Evolutionary conservation across 1,284 basidiomycete species (phyloP).

Genomic region (Inonotus hispidus): DNA sequence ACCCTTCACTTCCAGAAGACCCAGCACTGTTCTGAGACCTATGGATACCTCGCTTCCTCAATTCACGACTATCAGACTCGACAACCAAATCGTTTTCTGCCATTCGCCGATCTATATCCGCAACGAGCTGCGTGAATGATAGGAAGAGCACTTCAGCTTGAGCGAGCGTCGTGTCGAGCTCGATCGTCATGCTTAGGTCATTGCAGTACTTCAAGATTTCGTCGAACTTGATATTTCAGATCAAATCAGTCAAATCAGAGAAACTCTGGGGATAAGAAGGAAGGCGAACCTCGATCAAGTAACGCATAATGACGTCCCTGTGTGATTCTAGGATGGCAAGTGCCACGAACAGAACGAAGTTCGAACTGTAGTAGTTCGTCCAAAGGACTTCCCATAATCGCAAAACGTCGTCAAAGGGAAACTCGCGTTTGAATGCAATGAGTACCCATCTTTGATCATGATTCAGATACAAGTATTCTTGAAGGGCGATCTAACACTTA

Average conservation of each 20-base stretch:
- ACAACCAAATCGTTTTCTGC: conserved; percentile 40
- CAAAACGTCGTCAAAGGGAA: conserved; percentile 84
- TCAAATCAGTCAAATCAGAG: conserved; percentile 40
- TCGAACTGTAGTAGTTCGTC: conserved; percentile 84
- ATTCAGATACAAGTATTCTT: not conserved
- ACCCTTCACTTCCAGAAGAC: not conserved
- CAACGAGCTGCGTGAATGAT: conserved; percentile 78
- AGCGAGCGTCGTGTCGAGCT: conserved; percentile 84
- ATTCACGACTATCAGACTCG: not conserved
- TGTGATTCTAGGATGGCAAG: conserved; percentile 92
- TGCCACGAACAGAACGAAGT: conserved; percentile 93
- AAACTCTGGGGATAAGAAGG: not conserved
- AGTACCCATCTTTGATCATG: conserved; percentile 60
- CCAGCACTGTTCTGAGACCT: not conserved
- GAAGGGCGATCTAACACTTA: conserved; percentile 32
- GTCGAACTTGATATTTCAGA: conserved; percentile 60
- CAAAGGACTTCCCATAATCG: conserved; percentile 95
- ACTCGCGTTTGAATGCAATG: conserved; percentile 94
- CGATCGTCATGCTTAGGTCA: conserved; percentile 90
- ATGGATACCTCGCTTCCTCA: not conserved
- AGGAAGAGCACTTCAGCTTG: conserved; percentile 93
- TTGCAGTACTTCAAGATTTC: conserved; percentile 94
- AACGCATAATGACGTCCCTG: conserved; percentile 88
- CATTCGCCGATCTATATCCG: conserved; percentile 77
- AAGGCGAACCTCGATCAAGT: conserved; percentile 80